These are phyloP conservation scores for Colletotrichum sp. DNA, from an alignment of 2,329 filamentous ascomycete genomes.

Conservation along the genomic window DNA sequence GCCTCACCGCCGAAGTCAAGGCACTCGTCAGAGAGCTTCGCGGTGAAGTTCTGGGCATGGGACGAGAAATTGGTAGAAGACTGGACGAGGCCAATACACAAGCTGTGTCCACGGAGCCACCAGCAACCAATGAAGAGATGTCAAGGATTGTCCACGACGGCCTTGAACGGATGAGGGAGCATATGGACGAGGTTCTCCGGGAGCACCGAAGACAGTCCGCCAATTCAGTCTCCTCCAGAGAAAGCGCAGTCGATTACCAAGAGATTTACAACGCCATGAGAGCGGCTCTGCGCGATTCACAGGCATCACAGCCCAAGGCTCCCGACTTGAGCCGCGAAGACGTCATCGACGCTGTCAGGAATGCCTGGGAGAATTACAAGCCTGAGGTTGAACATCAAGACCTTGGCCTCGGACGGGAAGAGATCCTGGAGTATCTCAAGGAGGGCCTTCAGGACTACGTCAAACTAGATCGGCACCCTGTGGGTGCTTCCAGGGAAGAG, in stretches of 20 bases:
- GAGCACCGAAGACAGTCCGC: constrained; percentile 76
- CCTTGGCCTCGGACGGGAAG: constrained; percentile 87
- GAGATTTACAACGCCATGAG: constrained; percentile 88
- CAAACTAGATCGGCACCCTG: constrained; percentile 54
- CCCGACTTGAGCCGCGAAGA: constrained; percentile 76
- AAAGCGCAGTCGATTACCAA: constrained; percentile 72
- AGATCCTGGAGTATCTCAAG: constrained; percentile 84
- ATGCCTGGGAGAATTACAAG: constrained; percentile 94
- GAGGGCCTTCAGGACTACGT: constrained; percentile 84
- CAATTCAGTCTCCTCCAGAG: constrained; percentile 65
- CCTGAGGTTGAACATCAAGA: constrained; percentile 91
- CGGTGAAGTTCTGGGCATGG: constrained; percentile 94
- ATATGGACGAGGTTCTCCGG: constrained; percentile 80
- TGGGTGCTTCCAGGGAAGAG: constrained; percentile 78
- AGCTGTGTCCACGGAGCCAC: constrained; percentile 40
- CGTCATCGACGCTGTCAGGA: constrained; percentile 83
- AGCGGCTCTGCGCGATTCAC: constrained; percentile 71
- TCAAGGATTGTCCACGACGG: constrained; percentile 80
- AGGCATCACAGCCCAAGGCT: constrained; percentile 50
- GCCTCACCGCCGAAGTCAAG: constrained; percentile 91
- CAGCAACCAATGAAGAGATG: constrained; percentile 70
- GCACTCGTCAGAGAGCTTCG: constrained; percentile 87
- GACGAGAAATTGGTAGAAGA: constrained; percentile 84
- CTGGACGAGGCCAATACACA: constrained; percentile 69
- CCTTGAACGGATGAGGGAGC: constrained; percentile 80